A percentile compares a stretch with the other conserved stretches of the same genome.
These are phyloP conservation scores for Boletus vinaceobasis DNA, from an alignment of 768 basidiomycete genomes.

Conservation along the genomic window DNA sequence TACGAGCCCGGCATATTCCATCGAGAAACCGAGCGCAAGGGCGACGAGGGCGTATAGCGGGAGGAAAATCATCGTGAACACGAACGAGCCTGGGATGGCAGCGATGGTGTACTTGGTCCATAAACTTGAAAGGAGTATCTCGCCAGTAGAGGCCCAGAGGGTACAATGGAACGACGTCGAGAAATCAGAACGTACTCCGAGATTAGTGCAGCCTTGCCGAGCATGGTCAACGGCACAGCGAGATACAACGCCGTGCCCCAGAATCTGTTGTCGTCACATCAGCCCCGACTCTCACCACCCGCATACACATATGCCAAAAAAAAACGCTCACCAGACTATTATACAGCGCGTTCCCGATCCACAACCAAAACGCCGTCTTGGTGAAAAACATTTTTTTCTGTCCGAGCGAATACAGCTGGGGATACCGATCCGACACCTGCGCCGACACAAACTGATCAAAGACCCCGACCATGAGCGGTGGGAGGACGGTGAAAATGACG, in stretches of 20 bases:
- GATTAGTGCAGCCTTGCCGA: constrained; percentile 95
- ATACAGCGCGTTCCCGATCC: constrained; percentile 85
- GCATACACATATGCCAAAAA: background rate
- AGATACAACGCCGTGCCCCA: constrained; percentile 98
- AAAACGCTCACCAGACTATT: constrained; percentile 70
- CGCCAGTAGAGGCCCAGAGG: background rate
- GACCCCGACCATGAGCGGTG: constrained; percentile 94
- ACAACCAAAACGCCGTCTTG: constrained; percentile 87
- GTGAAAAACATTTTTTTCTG: constrained; percentile 94
- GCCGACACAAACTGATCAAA: constrained; percentile 99
- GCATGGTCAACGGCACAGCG: constrained; percentile 86
- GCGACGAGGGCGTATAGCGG: constrained; percentile 88
- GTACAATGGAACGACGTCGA: background rate
- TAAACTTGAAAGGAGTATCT: constrained; percentile 46
- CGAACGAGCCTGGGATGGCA: constrained; percentile 95
- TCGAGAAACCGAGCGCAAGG: constrained; percentile 83
- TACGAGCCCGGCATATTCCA: constrained; percentile 86
- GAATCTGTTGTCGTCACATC: constrained; percentile 45
- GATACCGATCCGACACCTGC: constrained; percentile 92
- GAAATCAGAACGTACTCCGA: constrained; percentile 73
- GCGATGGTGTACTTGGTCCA: constrained; percentile 99
- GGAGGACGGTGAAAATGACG: constrained; percentile 92
- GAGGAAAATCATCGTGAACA: constrained; percentile 94
- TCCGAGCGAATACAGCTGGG: constrained; percentile 91
- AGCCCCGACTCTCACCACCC: background rate